Base-by-base conservation (phyloP, 148 eudicot species). In the Tetragonia tetragonoides region DNA sequence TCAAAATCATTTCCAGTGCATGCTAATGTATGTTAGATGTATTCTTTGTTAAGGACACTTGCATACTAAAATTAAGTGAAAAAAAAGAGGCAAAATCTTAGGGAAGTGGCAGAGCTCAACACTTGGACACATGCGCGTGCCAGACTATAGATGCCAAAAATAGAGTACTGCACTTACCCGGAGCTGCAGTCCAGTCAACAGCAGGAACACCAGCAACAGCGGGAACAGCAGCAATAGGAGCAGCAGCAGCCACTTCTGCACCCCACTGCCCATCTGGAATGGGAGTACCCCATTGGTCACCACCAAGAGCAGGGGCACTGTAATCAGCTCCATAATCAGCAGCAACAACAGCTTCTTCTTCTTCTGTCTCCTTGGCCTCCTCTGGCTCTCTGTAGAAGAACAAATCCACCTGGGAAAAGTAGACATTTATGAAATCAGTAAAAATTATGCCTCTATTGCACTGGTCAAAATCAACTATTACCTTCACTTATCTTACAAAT, bases 351-450 rank as follows among this genome's bases (percentile, higher is more conserved):
- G 73, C 79, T 56, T 87, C 92, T 59, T 90, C 97, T 46, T 92
- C 91, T 64, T 89, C 85, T 71, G 75, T 81, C 37, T 88, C 91
- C 90, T 92, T 92, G 9, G 85, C 41, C 60, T 92, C 97, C 66
- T 92, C 97, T 9, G 93, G 92, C 76, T 92, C 97, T 66, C 97
- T 84, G 84, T 85, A 92, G 87, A 92, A 90, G 70, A 92, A 92
- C 60, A 92, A 73, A 74, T 92, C 97, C 49, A 92, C 97, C 97
- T 92, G 83, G 34, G 34, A 28, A 28, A 28, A 28, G 34, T 28
- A 28, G 34, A 28, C 34, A 28, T 28, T 28, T 28, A 28, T 28
- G 34, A 28, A 28, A 28, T 28, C 34, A 28, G 34, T 28, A 28
- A 28, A 28, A 28, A 28, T 28, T 28, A 28, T 28, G 34, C 34